Percentiles rank a stretch among this genome's conserved stretches.
Conservation (phyloP, 23 red algal species). For the Gracilaria domingensis region DNA sequence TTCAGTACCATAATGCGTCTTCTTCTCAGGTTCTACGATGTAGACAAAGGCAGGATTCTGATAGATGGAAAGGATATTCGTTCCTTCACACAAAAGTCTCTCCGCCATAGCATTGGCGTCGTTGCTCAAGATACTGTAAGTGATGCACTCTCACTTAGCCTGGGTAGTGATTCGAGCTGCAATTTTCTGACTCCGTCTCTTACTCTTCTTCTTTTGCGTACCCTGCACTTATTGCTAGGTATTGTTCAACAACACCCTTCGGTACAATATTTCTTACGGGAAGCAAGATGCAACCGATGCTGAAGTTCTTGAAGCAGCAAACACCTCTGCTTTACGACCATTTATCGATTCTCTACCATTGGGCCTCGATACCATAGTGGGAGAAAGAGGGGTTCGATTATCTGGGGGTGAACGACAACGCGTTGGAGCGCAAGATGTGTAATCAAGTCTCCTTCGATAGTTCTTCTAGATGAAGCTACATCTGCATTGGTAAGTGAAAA, state of each 20-base stretch:
- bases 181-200: neutral
- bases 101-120: constrained; percentile 57
- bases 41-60: constrained; percentile 71
- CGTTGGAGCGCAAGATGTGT: constrained; percentile 85
- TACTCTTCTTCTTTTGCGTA: constrained; percentile 1
- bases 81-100: constrained; percentile 50
- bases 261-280: constrained; percentile 95
- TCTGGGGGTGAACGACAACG: constrained; percentile 96
- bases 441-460: constrained; percentile 78
- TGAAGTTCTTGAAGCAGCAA: constrained; percentile 71
- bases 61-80: constrained; percentile 90
- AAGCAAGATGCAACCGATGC: constrained; percentile 61
- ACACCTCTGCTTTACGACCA: constrained; percentile 67
- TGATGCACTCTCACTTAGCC: neutral
- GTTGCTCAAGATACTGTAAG: constrained; percentile 92
- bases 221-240: no score
- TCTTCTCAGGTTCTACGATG: constrained; percentile 94
- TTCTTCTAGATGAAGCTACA: constrained; percentile 93
- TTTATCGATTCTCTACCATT: constrained; percentile 83
- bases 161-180: neutral
- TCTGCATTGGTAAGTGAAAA: constrained; percentile 68
- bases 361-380: constrained; percentile 92
- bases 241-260: constrained; percentile 87
- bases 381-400: constrained; percentile 82
- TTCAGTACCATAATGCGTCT: constrained; percentile 84